A percentile compares a stretch with the other conserved stretches of the same genome.
Conservation (phyloP, 345 rosid genomes). For the Melaleuca alternifolia region DNA sequence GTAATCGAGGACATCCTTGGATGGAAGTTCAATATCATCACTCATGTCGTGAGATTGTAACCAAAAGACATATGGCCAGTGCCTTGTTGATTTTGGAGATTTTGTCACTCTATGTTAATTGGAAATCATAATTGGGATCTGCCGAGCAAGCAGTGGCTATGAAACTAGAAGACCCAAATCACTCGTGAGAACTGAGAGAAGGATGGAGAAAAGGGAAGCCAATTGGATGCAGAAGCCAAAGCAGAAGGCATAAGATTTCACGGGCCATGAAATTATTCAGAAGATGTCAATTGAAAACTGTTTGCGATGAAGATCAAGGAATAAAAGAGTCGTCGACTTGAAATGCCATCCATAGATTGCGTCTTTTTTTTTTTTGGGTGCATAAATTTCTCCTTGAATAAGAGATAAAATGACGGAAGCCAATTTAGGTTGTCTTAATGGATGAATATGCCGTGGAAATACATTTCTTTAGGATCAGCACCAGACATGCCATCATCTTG, state of each 20-base stretch:
- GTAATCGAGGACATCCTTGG: conserved; percentile 75
- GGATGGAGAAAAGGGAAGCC: background rate
- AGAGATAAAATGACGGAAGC: background rate
- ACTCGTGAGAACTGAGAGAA: accelerated
- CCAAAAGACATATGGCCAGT: background rate
- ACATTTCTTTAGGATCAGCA: background rate
- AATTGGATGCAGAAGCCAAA: background rate
- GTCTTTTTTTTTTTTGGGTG: background rate
- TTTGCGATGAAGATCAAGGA: background rate
- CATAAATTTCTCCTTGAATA: no score
- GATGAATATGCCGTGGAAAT: background rate
- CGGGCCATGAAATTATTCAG: background rate
- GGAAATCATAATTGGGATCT: background rate
- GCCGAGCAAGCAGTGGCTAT: background rate
- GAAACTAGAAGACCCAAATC: background rate
- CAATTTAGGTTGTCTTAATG: background rate
- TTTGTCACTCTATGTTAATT: background rate
- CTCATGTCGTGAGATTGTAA: conserved; percentile 39
- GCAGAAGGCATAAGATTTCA: accelerated
- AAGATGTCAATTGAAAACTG: background rate
- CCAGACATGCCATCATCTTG: background rate
- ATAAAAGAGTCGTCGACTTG: background rate
- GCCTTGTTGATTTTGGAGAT: background rate
- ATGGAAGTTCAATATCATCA: conserved; percentile 86
- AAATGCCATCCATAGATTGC: background rate